Evolutionary conservation across 768 basidiomycete species (phyloP).

Genomic region (Melanogaster broomeanus): DNA sequence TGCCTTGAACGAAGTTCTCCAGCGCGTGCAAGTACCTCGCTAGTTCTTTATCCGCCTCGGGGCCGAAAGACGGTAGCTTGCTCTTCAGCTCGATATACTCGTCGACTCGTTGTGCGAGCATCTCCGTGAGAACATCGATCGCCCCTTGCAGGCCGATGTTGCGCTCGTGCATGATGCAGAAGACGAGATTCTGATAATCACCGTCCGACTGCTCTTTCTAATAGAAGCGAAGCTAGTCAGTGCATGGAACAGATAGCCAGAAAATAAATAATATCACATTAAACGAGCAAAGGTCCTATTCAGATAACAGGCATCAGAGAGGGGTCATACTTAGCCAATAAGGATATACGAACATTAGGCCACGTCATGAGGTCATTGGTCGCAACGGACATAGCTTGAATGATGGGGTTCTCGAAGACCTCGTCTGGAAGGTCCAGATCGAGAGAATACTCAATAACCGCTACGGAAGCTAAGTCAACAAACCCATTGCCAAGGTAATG

Average conservation of each 20-base stretch:
- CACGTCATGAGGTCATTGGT: slow-evolving; percentile 42
- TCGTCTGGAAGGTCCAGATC: slow-evolving; percentile 38
- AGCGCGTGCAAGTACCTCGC: slow-evolving; percentile 34
- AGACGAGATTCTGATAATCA: slow-evolving; percentile 42
- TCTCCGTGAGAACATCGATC: slow-evolving; percentile 38
- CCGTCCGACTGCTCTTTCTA: slow-evolving; percentile 42
- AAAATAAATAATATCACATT: slow-evolving; percentile 25
- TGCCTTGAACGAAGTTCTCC: slow-evolving; percentile 41
- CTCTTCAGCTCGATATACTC: slow-evolving; percentile 35
- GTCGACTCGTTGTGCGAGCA: slow-evolving; percentile 37
- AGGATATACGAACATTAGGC: slow-evolving; percentile 35
- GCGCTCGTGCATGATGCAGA: slow-evolving; percentile 40
- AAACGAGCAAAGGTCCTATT: slow-evolving; percentile 31
- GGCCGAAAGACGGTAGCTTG: slow-evolving; percentile 36
- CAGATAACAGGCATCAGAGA: slow-evolving; percentile 12
- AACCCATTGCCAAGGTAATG: neutral
- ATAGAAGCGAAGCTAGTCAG: slow-evolving; percentile 6
- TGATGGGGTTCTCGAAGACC: slow-evolving; percentile 36
- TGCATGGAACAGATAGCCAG: slow-evolving; percentile 5
- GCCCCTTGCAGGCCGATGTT: slow-evolving; percentile 34
- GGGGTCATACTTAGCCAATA: neutral
- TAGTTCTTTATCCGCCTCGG: slow-evolving; percentile 35
- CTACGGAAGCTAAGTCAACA: slow-evolving; percentile 17
- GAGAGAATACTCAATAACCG: slow-evolving; percentile 38
- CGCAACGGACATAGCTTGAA: slow-evolving; percentile 40